Evolutionary conservation across 768 basidiomycete species (phyloP).

Genomic region (Baorangia bicolor): DNA sequence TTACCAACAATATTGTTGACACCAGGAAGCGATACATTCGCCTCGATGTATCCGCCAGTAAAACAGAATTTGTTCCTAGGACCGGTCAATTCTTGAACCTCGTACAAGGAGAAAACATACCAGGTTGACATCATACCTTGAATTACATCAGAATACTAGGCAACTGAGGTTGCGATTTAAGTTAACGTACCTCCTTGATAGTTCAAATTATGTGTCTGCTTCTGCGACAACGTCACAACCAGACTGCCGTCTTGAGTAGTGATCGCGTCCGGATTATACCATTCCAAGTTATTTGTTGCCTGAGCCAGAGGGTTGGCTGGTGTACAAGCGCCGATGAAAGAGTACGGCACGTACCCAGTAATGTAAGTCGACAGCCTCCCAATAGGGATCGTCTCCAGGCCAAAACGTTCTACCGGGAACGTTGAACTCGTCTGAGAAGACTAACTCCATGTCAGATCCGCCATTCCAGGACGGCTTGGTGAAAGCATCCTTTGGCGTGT

Average conservation of each 20-base stretch:
- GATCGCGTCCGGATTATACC: conserved; percentile 52
- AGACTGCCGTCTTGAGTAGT: conserved; percentile 53
- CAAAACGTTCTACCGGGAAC: conserved; percentile 73
- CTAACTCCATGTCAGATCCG: conserved; percentile 53
- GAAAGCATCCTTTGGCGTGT: conserved; percentile 59
- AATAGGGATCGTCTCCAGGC: conserved; percentile 82
- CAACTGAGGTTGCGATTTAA: conserved; percentile 13
- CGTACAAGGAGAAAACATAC: conserved; percentile 14
- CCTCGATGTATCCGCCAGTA: conserved; percentile 76
- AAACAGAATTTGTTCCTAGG: conserved; percentile 90
- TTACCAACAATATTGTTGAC: conserved; percentile 57
- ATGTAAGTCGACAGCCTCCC: conserved; percentile 57
- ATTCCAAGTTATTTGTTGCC: conserved; percentile 54
- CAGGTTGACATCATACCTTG: conserved; percentile 50
- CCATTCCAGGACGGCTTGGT: conserved; percentile 56
- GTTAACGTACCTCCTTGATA: conserved; percentile 39
- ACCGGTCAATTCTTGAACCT: conserved; percentile 5
- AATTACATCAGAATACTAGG: conserved; percentile 34
- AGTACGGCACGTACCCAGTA: conserved; percentile 38
- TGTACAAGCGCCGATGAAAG: conserved; percentile 24
- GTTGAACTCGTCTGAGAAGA: conserved; percentile 85
- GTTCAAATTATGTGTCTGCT: conserved; percentile 44
- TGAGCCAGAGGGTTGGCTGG: conserved; percentile 26
- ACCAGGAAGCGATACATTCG: conserved; percentile 63
- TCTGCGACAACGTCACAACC: conserved; percentile 49